Evolutionary conservation across 179 eudicot species (phyloP).

Genomic region (Pouteria campechiana): DNA sequence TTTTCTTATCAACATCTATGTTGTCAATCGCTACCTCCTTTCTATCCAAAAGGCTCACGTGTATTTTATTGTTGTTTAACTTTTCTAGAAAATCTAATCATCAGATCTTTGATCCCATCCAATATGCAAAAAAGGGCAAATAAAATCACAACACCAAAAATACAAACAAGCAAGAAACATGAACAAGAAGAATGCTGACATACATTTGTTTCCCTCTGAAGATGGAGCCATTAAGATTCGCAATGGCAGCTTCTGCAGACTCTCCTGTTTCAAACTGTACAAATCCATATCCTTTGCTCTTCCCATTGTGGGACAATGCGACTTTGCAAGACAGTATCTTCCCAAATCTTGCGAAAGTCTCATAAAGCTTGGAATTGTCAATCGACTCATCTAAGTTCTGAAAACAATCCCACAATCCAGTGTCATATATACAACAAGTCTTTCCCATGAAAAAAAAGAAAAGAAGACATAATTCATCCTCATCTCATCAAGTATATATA

Average conservation of each 20-base stretch:
- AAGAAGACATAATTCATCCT: background rate
- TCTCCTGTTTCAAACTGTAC: conserved; percentile 56
- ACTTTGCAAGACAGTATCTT: conserved; percentile 59
- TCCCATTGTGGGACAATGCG: conserved; percentile 46
- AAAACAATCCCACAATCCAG: background rate
- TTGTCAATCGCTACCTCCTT: too few relatives aligned
- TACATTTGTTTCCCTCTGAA: conserved; percentile 63
- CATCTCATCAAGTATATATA: conserved; percentile 7
- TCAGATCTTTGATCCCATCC: too few relatives aligned
- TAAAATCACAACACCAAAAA: background rate
- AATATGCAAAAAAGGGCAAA: background rate
- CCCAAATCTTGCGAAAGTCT: conserved; percentile 46
- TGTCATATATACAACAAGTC: background rate
- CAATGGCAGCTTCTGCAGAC: conserved; percentile 54
- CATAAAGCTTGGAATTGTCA: conserved; percentile 48
- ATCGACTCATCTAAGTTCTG: conserved; percentile 55
- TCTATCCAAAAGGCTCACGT: too few relatives aligned
- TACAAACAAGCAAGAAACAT: background rate
- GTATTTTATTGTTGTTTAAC: too few relatives aligned
- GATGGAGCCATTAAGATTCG: conserved; percentile 37
- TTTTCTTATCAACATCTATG: too few relatives aligned
- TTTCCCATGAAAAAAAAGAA: background rate
- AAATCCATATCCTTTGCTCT: conserved; percentile 72
- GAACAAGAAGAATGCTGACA: background rate
- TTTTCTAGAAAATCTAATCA: too few relatives aligned